A percentile compares a stretch with the other conserved stretches of the same genome.
Conservation (phyloP, 768 basidiomycete genomes). For the Exidia glandulosa region DNA sequence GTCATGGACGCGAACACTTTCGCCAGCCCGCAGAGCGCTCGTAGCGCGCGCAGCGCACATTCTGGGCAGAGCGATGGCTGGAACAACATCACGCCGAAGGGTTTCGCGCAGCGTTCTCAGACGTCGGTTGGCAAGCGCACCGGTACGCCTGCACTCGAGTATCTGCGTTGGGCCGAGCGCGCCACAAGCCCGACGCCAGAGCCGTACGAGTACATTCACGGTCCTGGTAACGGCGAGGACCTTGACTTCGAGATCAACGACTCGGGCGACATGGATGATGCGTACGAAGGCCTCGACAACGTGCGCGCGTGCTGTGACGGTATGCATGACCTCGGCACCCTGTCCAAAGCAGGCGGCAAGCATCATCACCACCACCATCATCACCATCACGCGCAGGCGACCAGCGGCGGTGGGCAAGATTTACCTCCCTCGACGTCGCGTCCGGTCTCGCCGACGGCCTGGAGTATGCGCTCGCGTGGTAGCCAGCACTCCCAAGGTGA, state of each 20-base stretch:
- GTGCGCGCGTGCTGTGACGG: slow-evolving; percentile 88
- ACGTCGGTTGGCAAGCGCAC: slow-evolving; percentile 77
- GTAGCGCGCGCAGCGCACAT: slow-evolving; percentile 50
- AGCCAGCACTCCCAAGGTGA: slow-evolving; percentile 60
- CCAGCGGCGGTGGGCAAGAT: slow-evolving; percentile 27
- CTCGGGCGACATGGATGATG: slow-evolving; percentile 59
- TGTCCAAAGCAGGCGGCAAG: slow-evolving; percentile 25
- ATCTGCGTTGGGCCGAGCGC: slow-evolving; percentile 71
- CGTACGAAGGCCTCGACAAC: slow-evolving; percentile 89
- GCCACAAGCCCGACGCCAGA: slow-evolving; percentile 60
- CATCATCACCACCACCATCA: slow-evolving; percentile 31
- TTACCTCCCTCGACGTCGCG: slow-evolving; percentile 34
- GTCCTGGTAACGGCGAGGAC: slow-evolving; percentile 42
- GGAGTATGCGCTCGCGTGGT: slow-evolving; percentile 80
- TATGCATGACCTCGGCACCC: slow-evolving; percentile 63
- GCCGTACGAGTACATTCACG: slow-evolving; percentile 21
- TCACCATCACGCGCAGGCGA: slow-evolving; percentile 44
- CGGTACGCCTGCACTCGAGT: slow-evolving; percentile 88
- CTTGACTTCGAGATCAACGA: slow-evolving; percentile 79
- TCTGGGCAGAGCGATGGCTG: slow-evolving; percentile 46
- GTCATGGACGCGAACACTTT: slow-evolving; percentile 38
- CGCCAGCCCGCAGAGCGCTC: slow-evolving; percentile 63
- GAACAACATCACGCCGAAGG: slow-evolving; percentile 55
- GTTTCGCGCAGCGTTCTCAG: slow-evolving; percentile 53
- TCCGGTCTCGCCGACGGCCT: slow-evolving; percentile 61